Evolutionary conservation across 768 basidiomycete species (phyloP).

Genomic region (Mycena epipterygia): DNA sequence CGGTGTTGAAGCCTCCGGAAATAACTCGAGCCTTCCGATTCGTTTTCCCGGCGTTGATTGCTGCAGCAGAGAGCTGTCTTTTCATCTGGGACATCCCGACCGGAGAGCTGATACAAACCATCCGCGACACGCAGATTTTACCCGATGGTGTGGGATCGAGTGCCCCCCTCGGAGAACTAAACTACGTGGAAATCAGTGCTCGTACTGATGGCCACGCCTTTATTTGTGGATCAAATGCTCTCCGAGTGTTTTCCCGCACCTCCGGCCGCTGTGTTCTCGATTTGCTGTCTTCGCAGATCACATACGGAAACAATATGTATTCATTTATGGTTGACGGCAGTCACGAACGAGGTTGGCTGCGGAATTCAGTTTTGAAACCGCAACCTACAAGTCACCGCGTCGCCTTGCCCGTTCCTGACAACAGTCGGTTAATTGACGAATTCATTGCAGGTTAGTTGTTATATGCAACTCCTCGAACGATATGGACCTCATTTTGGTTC

Average conservation of each 20-base stretch:
- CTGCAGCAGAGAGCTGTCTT: slow-evolving; percentile 57
- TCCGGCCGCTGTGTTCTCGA: slow-evolving; percentile 60
- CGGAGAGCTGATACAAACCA: slow-evolving; percentile 61
- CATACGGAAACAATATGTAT: slow-evolving; percentile 53
- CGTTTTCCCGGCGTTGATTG: slow-evolving; percentile 75
- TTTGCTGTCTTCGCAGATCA: slow-evolving; percentile 51
- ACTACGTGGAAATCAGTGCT: slow-evolving; percentile 74
- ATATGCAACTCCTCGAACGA: neutral
- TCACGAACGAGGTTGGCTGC: neutral
- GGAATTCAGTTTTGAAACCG: slow-evolving; percentile 30
- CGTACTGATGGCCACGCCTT: slow-evolving; percentile 66
- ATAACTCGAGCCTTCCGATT: slow-evolving; percentile 71
- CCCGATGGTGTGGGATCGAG: slow-evolving; percentile 13
- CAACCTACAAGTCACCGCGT: slow-evolving; percentile 12
- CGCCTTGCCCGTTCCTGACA: neutral
- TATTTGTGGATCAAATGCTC: slow-evolving; percentile 61
- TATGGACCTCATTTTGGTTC: neutral
- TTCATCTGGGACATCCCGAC: slow-evolving; percentile 76
- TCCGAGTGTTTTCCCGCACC: slow-evolving; percentile 69
- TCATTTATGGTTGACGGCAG: slow-evolving; percentile 36
- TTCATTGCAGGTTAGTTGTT: slow-evolving; percentile 60
- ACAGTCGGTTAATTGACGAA: slow-evolving; percentile 51
- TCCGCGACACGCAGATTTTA: slow-evolving; percentile 54
- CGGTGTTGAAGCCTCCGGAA: slow-evolving; percentile 63
- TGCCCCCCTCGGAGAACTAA: slow-evolving; percentile 54